Base-by-base conservation (phyloP, 768 basidiomycete species). In the Suillus hirtellus region DNA sequence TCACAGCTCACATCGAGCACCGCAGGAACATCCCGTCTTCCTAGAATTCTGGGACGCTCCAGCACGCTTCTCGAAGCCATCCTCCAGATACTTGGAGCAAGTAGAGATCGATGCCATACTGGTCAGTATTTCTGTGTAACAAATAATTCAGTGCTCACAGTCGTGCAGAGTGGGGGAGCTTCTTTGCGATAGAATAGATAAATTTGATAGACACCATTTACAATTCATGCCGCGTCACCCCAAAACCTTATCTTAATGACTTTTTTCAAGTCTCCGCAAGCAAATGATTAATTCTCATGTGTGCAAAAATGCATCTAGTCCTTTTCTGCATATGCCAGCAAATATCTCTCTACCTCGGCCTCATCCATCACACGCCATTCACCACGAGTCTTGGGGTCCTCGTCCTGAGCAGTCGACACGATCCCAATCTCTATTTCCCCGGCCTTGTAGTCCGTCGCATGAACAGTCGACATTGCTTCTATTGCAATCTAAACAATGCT, bases 371-470 rank as follows among this genome's bases (percentile, higher is more conserved):
- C 88, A 40, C 93, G 84, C 93, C 93, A 95, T 60, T 81, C 72
- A 37, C 93, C 93, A 66, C 83, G 80, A 44, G 84, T 86, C 80
- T 93, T 91, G 64, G 77, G 78, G 64, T 83, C 78, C 73, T 96
- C 95, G 19, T 90, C 90, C 8, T 86, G 82, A 42, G 84, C 83
- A 1, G 82, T 82, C 34, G 94, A 96, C 24, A 93, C 90, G 60
- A 99, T 91, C 0, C 95, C 96, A 67, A 99, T 93, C 76, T 99
- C 97, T 70, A 99, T 92, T 76, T 99, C 97, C 11, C 87, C 88
- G 0, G 93, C 82, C 77, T 99, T 99, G 81, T 95, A 97, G 74
- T 99, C 97, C 2, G 95, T 97, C 44, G 94, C 89, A 70, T 96
- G 92, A 31, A 99, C 95, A 0, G 87, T 90, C 53, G 94, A 96